Percentiles rank a stretch among this genome's conserved stretches.
Conservation (phyloP, 176 grass and related monocot genomes). For the Guadua angustifolia region DNA sequence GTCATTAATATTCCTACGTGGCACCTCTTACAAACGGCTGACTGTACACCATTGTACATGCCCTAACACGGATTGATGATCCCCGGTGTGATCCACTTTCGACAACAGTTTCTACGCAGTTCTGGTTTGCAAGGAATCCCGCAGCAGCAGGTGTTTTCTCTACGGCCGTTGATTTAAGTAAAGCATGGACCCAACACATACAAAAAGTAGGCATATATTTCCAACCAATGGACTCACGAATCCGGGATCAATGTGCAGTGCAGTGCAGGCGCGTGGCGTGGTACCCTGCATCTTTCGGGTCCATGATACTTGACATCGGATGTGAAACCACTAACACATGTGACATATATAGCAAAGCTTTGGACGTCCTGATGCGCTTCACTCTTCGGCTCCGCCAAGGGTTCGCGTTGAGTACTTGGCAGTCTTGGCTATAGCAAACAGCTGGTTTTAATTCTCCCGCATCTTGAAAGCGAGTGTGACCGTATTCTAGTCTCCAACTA, state of each 20-base stretch:
- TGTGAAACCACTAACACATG: neutral
- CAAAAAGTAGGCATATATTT: neutral
- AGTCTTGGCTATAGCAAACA: too few species aligned
- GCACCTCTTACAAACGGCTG: too few species aligned
- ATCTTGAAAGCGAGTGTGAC: neutral
- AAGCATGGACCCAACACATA: neutral
- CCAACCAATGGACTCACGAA: slow-evolving; percentile 5
- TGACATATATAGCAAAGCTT: neutral
- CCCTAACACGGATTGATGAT: neutral
- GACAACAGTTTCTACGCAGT: neutral
- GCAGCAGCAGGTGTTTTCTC: neutral
- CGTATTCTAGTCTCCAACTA: neutral
- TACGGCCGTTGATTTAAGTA: neutral
- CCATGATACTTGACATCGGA: neutral
- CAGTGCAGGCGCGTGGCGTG: too few species aligned
- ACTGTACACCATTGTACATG: too few species aligned
- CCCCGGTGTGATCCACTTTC: neutral
- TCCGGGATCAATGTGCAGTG: neutral
- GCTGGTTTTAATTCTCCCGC: neutral
- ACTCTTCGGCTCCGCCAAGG: neutral
- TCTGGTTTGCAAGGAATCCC: neutral
- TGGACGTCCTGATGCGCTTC: neutral
- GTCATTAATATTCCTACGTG: too few species aligned
- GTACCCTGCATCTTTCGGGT: slow-evolving; percentile 7
- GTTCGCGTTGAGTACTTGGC: neutral